A percentile compares a stretch with the other conserved stretches of the same genome.
phyloP scores from a whole-genome alignment of 305 asterid species.

The Solanum chacoense region DNA sequence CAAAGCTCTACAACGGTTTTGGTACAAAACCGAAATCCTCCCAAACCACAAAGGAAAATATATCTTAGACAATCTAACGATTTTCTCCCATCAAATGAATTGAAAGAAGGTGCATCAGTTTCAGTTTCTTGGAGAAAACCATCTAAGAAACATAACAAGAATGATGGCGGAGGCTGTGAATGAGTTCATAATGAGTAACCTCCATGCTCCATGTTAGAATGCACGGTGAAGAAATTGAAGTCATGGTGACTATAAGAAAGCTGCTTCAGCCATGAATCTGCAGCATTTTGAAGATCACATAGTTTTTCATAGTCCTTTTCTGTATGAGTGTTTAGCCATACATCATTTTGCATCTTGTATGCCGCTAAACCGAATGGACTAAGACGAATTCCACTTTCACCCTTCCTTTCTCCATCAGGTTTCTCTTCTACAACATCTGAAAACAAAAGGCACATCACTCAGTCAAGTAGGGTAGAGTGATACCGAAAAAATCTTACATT shows the following conservation, averaged over 20 bases:
- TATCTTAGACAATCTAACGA: background rate
- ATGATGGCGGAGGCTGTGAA: background rate
- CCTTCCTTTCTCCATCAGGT: background rate
- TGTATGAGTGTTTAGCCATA: conserved; percentile 10
- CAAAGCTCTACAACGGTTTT: background rate
- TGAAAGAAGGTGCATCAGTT: background rate
- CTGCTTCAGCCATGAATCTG: conserved; percentile 28
- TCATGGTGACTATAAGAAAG: conserved; percentile 22
- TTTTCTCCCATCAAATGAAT: background rate
- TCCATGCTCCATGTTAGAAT: background rate
- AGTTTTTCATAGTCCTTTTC: background rate
- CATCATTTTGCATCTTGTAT: conserved; percentile 12
- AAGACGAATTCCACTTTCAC: background rate
- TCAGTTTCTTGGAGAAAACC: background rate
- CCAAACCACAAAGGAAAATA: background rate
- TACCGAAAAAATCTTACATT: background rate
- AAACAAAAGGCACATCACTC: background rate
- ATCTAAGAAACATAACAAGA: background rate
- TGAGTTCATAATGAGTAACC: background rate
- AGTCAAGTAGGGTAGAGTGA: background rate
- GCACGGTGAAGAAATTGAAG: conserved; percentile 16
- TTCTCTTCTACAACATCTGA: background rate
- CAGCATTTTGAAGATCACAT: conserved; percentile 2
- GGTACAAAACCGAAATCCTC: background rate
- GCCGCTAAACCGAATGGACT: conserved; percentile 22